Base-by-base conservation (phyloP, 1,284 basidiomycete genomes). In the Ustilago tritici region DNA sequence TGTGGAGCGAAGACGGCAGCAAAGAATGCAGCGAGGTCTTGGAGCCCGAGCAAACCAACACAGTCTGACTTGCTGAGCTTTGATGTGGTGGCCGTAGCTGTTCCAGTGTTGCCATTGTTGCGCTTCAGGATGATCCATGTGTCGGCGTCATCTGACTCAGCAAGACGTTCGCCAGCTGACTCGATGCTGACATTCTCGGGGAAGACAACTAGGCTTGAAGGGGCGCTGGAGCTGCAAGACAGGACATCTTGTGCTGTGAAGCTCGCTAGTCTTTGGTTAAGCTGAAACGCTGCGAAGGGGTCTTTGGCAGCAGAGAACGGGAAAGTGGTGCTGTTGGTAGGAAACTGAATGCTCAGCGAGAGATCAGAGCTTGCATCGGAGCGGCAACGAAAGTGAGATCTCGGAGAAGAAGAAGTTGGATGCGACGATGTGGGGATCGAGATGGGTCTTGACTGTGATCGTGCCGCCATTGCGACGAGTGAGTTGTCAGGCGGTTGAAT, bases 21-120 rank as follows among this genome's bases (percentile, higher is more conserved):
- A 17, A 78, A 70, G 53, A 78, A 74, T 23, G 67, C 61, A 10
- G 70, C 55, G 2, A 78, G 61, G 43, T 78, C 76, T 46, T 77
- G 70, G 6, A 72, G 66, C 19, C 70, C 53, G 4, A 77, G 66
- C n/a, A 77, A 28, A 6, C 75, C 66, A 28, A 49, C 61, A 40
- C 69, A 76, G 8, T 71, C 61, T 17, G 74, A 69, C 31, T n/a
- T 60, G 8, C 34, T 53, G 12, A 71, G 58, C 46, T 76, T 76
- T 43, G 12, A 32, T 10, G 47, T 14, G 31, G n/a, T 8, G 36
- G 11, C 23, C 5, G 49, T 8, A 58, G 38, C 14, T 11, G 50
- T 15, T 35, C 43, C 6, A 8, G 43, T 17, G 7, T 15, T 41
- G 17, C 28, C 54, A 15, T 35, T 17, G 19, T 14, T 49, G 3